phyloP scores from a whole-genome alignment of 345 rosid species.

The Atalantia buxifolia region DNA sequence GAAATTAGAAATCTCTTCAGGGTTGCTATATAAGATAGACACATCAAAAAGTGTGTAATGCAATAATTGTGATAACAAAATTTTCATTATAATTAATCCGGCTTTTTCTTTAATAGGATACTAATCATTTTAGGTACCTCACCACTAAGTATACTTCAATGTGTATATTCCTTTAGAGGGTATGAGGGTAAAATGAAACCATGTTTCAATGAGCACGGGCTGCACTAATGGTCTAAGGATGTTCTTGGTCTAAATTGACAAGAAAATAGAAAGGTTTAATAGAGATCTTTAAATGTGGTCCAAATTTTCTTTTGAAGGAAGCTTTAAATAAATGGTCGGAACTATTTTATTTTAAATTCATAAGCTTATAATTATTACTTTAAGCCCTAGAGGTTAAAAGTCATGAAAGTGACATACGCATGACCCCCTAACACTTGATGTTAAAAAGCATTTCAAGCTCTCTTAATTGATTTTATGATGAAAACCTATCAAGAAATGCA shows the following conservation, averaged over 20 bases:
- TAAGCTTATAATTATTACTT: not conserved
- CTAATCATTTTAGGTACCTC: not conserved
- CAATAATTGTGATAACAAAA: not conserved
- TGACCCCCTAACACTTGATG: not conserved
- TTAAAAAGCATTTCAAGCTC: not conserved
- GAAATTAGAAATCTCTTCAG: not conserved
- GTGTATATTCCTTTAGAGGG: no score
- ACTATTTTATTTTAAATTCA: not conserved
- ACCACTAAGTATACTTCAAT: not conserved
- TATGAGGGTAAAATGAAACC: no score
- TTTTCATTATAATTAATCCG: no score
- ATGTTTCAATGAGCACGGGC: not conserved
- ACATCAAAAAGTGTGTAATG: not conserved
- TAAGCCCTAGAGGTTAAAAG: not conserved
- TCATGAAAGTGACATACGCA: not conserved
- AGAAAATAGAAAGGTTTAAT: no score
- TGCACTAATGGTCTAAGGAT: not conserved
- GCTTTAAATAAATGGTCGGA: not conserved
- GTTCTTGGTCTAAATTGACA: not conserved
- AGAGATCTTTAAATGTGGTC: not conserved
- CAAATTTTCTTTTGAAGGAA: not conserved
- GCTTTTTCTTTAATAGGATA: not conserved
- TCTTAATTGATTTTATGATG: not conserved
- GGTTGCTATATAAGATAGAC: not conserved
- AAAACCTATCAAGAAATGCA: not conserved